Conservation (phyloP, 2,329 filamentous ascomycete species). For the Aspergillus calidoustus region DNA sequence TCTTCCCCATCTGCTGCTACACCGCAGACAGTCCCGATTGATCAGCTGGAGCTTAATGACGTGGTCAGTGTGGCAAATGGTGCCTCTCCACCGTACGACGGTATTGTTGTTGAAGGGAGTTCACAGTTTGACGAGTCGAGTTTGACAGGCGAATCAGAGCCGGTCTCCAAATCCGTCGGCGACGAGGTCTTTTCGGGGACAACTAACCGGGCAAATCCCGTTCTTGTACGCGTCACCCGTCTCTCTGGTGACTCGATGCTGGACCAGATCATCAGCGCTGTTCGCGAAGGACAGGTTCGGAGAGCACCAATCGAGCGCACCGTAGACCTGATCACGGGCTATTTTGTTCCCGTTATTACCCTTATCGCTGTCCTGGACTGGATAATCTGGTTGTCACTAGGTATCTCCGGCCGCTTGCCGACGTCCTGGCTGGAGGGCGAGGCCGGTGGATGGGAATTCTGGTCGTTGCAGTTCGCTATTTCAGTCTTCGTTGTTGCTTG, state of each 20-base stretch:
- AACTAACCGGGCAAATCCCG: conserved; percentile 51
- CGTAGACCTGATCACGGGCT: conserved; percentile 53
- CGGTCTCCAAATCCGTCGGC: conserved; percentile 47
- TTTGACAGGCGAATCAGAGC: conserved; percentile 66
- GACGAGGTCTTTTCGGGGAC: conserved; percentile 54
- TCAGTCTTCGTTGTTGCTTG: conserved; percentile 87
- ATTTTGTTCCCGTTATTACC: conserved; percentile 56
- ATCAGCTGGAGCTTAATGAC: conserved; percentile 76
- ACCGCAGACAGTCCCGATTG: conserved; percentile 58
- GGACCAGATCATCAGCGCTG: conserved; percentile 54
- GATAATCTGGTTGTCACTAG: conserved; percentile 54
- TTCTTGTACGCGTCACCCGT: conserved; percentile 48
- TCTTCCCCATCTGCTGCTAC: too few relatives aligned
- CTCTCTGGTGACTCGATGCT: conserved; percentile 55
- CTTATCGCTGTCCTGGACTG: conserved; percentile 53
- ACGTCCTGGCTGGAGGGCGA: conserved; percentile 56
- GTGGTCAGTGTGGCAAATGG: conserved; percentile 77
- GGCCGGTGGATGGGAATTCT: conserved; percentile 57
- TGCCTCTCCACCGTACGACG: conserved; percentile 83
- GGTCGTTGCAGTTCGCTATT: conserved; percentile 70
- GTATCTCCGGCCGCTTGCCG: conserved; percentile 48
- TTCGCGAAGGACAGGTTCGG: conserved; percentile 56
- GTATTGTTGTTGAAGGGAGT: conserved; percentile 60
- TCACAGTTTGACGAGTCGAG: conserved; percentile 86
- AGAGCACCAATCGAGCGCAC: conserved; percentile 54